Base-by-base conservation (phyloP, 2,329 filamentous ascomycete genomes). In the Colletotrichum tropicale region DNA sequence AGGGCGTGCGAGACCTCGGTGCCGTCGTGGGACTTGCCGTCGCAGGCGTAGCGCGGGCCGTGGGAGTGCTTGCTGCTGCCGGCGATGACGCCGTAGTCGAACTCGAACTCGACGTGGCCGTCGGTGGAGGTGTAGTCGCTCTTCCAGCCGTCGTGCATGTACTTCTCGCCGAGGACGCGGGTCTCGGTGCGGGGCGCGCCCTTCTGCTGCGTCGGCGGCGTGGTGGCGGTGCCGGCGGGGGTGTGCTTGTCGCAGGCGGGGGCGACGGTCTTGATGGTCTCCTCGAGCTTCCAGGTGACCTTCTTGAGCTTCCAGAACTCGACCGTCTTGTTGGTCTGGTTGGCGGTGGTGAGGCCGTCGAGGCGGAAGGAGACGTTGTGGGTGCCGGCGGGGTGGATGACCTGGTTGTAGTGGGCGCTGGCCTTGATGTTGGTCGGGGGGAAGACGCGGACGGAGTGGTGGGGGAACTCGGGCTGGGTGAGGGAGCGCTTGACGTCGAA, bases 351-450 rank as follows among this genome's bases (percentile, higher is more conserved):
- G 70, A 98, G 92, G n/a, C 96, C 96, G 77, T 96, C 95, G 78
- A 99, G 91, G 68, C 93, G 93, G 86, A 98, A 93, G 61, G 92
- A 90, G 66, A 98, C 90, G 13, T 89, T 94, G 86, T 98, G 96
- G 80, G 91, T 92, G 80, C 95, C 94, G 76, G 96, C 94, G 7
- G 96, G 96, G 86, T 98, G 94, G 77, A 98, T 93, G 78, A 98
- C 92, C 48, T 95, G 92, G 62, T 94, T 94, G 78, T 98, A 93
- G 80, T 95, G 93, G 77, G 97, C 94, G 81, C 93, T 93, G 74
- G 95, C 94, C 79, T 95, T 96, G 81, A 99, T 93, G 86, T 98
- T 97, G 79, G 97, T 99, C 0, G 97, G 96, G 64, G 96, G 97
- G 86, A 99, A 99, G 81, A 98, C 94, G 81, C 96, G 95, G 77